Conservation (phyloP, 805 yeast species). For the Kuraishia cidri region DNA sequence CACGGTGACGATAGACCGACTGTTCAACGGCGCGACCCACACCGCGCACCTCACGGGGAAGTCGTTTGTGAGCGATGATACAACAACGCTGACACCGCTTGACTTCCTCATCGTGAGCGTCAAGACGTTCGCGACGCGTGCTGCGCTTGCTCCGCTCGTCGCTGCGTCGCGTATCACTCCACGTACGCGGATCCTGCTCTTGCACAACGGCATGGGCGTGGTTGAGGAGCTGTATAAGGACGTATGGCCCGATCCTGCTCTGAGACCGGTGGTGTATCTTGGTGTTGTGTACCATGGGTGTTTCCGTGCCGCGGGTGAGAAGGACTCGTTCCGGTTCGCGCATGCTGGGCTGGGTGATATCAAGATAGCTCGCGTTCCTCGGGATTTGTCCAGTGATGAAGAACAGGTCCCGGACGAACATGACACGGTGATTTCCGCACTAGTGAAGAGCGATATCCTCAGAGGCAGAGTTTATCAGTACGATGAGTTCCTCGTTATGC, state of each 20-base stretch:
- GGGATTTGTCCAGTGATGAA: too few species aligned
- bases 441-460: constrained; percentile 16
- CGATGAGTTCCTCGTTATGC: constrained; percentile 40
- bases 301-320: constrained; percentile 33
- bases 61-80: constrained; percentile 1
- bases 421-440: constrained; percentile 9
- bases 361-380: constrained; percentile 49
- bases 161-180: constrained; percentile 36
- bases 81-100: neutral
- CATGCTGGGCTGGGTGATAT: constrained; percentile 74
- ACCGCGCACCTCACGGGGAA: constrained; percentile 4
- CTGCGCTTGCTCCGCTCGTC: constrained; percentile 52
- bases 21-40: constrained; percentile 12
- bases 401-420: too few species aligned
- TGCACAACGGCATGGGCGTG: constrained; percentile 88
- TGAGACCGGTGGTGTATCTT: constrained; percentile 53
- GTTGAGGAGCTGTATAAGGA: constrained; percentile 35
- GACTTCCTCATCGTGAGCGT: constrained; percentile 56
- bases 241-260: constrained; percentile 39
- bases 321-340: constrained; percentile 34
- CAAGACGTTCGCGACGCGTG: constrained; percentile 65
- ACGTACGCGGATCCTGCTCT: constrained; percentile 47
- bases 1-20: constrained; percentile 11
- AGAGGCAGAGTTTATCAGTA: constrained; percentile 23
- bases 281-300: constrained; percentile 87